phyloP scores from a whole-genome alignment of 2,329 filamentous ascomycete species.

The Pseudogymnoascus destructans region DNA sequence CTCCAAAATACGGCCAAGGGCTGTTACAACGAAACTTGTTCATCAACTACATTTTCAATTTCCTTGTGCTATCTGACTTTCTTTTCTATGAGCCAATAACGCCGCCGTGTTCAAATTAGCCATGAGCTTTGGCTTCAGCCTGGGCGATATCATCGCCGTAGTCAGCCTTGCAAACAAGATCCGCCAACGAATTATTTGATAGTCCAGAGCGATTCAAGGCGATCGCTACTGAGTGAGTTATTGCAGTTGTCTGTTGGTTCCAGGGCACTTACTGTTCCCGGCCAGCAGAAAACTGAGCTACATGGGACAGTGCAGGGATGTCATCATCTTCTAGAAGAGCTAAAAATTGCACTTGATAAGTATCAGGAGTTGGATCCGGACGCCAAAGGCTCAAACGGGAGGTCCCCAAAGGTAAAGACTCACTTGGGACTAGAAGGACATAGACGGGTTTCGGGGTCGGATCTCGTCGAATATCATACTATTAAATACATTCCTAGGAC shows the following conservation, averaged over 20 bases:
- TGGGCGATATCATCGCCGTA: conserved; percentile 26
- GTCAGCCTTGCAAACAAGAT: conserved; percentile 22
- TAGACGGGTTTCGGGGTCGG: conserved; percentile 18
- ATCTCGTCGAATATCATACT: conserved; percentile 23
- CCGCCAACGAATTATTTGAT: conserved; percentile 19
- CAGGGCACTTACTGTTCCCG: conserved; percentile 3
- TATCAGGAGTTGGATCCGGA: conserved; percentile 12
- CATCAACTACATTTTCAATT: not conserved
- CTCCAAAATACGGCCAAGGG: not conserved
- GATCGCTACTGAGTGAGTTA: conserved; percentile 20
- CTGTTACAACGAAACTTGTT: not conserved
- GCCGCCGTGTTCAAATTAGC: not conserved
- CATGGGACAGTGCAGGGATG: conserved; percentile 15
- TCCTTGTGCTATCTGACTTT: not conserved
- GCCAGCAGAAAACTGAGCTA: conserved; percentile 16
- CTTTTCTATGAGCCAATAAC: not conserved
- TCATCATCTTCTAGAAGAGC: conserved; percentile 14
- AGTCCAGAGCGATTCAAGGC: conserved; percentile 22
- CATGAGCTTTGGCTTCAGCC: conserved; percentile 28
- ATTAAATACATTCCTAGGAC: conserved; percentile 12
- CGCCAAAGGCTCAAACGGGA: conserved; percentile 8
- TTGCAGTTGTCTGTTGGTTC: not conserved
- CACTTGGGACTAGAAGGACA: conserved; percentile 21
- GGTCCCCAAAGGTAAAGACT: conserved; percentile 18
- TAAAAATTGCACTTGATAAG: conserved; percentile 13